Evolutionary conservation across 2,329 filamentous ascomycete genomes (phyloP), one percentile per base, ranked within the genome.

Genomic region (Cordyceps pruinosa): DNA sequence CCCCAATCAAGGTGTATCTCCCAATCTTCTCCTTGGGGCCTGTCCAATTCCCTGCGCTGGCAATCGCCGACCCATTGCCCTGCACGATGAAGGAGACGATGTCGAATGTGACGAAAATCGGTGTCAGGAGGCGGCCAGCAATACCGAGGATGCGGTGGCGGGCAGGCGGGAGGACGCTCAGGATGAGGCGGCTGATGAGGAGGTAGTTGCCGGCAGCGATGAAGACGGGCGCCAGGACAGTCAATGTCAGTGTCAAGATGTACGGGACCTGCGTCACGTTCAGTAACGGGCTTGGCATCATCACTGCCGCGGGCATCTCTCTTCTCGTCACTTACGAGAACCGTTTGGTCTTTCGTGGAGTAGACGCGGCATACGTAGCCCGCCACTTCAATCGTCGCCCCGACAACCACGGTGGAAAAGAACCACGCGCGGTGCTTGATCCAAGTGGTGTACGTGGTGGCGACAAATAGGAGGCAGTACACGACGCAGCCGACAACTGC

Each of bases 171-270:
- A 77, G 68, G 10, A 72, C 70, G 12, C 66, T 63, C 12, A 70
- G 64, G 55, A 78, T 74, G 6, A 81, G 65, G 13, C 74, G 71
- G n/a, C 74, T 76, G 52, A 81, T 73, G 46, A 80, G 71, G 53
- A 80, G 70, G 64, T 81, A 81, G 56, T 79, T 75, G 2, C 75
- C 76, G 0, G 77, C 78, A 17, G 76, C 76, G 49, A 79, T 65
- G 52, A 80, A 72, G 42, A 79, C 69, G 0, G 78, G 78, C 0
- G 77, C 75, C 41, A 81, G 68, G 13, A 79, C 73, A n/a, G 77
- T 74, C 23, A 76, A 67, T 0, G 70, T 72, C 5, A 70, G 61
- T 1, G 70, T 73, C 39, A 69, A 61, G 5, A 76, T 69, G 54
- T 75, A 77, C 1, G 73, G 65, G 1, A 65, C 62, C 68, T 72